Base-by-base conservation (phyloP, 192 early-diverging fungal species). In the Gamsiella multidivaricata region DNA sequence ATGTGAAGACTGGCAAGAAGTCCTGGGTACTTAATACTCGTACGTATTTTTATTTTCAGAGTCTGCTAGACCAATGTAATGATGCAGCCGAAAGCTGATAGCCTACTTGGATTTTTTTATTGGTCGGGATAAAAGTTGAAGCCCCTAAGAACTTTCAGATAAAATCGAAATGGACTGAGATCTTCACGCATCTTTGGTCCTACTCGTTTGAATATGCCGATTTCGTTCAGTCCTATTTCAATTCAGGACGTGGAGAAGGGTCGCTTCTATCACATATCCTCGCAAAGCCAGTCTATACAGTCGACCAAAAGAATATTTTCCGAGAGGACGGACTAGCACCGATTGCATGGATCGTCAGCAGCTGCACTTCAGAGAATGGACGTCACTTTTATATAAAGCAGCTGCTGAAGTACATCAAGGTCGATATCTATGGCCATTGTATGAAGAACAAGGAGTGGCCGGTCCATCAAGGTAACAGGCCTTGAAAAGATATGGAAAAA, bases 401-500 rank as follows among this genome's bases (percentile, higher is more conserved):
- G 54, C 54, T 81, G 7, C 33, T 59, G 43, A 68, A 69, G 29
- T 65, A 69, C 45, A 75, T 74, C 34, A 41, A 73, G 1, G 36
- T 81, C 36, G 80, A 67, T 20, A 65, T 68, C 18, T 81, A 81
- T 63, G 80, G 70, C 17, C 17, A 45, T 7, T 81, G 70, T 34
- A 54, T 81, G 66, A 46, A 14, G 9, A 81, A 74, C 47, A 50
- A 54, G 58, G 50, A 39, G 7, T 76, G 72, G 71, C 71, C 71
- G n/a, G 3, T 9, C 12, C 33, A 68, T 51, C 39, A 47, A 66
- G 43, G 63, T 66, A 65, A 26, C 34, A 10, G 17, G 3, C 25
- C 18, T 1, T 31, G 15, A 33, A 9, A 14, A 28, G 7, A 52
- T 20, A 31, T 45, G 2, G 14, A 39, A 5, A 39, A 39, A 39